Evolutionary conservation across 139 green algal species (phyloP).

Genomic region (Coccomyxa sp.): DNA sequence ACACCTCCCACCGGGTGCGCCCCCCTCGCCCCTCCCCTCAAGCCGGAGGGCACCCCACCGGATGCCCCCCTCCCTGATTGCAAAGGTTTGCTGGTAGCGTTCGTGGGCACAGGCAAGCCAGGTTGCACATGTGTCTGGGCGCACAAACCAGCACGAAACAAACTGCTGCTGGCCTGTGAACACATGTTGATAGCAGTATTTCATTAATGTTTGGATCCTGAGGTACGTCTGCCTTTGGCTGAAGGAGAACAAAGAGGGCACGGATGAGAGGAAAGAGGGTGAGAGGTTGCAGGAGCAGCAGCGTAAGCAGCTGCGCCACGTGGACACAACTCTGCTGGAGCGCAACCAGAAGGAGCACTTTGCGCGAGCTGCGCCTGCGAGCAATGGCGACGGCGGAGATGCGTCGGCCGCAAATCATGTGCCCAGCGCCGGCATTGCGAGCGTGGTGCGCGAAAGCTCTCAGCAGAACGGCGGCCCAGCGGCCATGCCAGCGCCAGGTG

Average conservation of each 20-base stretch:
- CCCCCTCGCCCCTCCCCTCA: no score
- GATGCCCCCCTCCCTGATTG: background rate
- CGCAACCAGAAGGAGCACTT: background rate
- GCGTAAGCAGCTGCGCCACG: no score
- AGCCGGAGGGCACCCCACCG: no score
- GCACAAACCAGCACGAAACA: background rate
- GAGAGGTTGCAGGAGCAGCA: background rate
- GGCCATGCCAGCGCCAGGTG: no score
- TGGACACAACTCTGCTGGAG: background rate
- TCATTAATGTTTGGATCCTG: background rate
- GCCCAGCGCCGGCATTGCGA: no score
- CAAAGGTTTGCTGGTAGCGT: no score
- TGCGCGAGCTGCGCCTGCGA: background rate
- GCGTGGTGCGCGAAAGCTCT: no score
- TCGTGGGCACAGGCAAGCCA: no score
- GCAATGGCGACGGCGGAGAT: no score
- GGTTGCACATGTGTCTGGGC: no score
- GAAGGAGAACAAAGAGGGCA: background rate
- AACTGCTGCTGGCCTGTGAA: conserved; percentile 2
- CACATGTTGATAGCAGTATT: background rate
- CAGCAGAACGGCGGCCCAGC: no score
- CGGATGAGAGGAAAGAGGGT: background rate
- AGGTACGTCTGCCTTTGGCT: background rate
- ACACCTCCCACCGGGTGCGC: background rate
- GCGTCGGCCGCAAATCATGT: no score